phyloP scores from a whole-genome alignment of 305 asterid genomes.

The Solanum hybrid region DNA sequence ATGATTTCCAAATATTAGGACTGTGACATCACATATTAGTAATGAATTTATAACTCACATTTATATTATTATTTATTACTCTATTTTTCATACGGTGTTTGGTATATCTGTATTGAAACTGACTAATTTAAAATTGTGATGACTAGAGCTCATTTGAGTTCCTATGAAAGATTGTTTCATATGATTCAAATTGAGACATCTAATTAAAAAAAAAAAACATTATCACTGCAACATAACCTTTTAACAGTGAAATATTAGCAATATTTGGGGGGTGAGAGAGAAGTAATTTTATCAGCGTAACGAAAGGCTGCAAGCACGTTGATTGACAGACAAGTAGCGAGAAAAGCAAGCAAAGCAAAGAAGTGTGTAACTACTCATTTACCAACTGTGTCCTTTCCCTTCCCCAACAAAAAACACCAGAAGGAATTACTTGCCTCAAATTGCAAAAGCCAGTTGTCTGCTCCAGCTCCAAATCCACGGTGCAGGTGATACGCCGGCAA shows the following conservation, averaged over 20 bases:
- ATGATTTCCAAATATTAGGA: neutral
- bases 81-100: too few species aligned
- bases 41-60: neutral
- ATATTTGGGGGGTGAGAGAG: neutral
- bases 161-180: neutral
- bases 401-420: slow-evolving; percentile 5
- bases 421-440: slow-evolving; percentile 58
- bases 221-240: neutral
- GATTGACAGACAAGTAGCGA: neutral
- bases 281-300: neutral
- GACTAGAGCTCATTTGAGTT: neutral
- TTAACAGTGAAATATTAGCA: neutral
- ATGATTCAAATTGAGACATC: neutral
- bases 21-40: neutral
- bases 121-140: neutral
- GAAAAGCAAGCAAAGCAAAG: neutral
- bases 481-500: slow-evolving; percentile 84
- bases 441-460: slow-evolving; percentile 80
- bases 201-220: too few species aligned
- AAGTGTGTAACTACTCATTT: neutral
- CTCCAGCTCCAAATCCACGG: slow-evolving; percentile 85
- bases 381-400: neutral
- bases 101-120: neutral
- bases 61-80: neutral
- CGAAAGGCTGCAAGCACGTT: slow-evolving; percentile 16